Percentiles rank a stretch among this genome's conserved stretches.
Evolutionary conservation across 2,329 filamentous ascomycete genomes (phyloP).

Genomic region (Colletotrichum musae): DNA sequence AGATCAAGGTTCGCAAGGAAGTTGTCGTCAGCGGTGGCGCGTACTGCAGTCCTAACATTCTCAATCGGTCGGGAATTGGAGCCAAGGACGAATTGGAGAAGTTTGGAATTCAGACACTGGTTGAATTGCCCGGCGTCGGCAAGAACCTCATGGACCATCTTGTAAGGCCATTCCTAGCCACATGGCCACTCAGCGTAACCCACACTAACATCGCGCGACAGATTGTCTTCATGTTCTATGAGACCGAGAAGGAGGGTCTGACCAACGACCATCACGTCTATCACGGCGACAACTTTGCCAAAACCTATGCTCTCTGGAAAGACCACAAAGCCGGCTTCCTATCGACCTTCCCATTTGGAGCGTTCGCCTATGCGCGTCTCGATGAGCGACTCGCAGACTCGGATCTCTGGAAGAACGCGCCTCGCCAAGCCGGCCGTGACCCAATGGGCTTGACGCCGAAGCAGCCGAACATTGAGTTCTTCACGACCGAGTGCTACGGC

Average conservation of each 20-base stretch:
- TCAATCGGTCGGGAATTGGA: conserved; percentile 68
- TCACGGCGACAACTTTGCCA: conserved; percentile 65
- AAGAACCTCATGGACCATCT: conserved; percentile 66
- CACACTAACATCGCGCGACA: conserved; percentile 40
- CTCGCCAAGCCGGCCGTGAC: conserved; percentile 66
- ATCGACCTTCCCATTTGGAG: conserved; percentile 74
- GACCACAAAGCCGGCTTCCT: conserved; percentile 71
- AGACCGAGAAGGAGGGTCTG: conserved; percentile 64
- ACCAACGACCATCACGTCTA: conserved; percentile 70
- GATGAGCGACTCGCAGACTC: conserved; percentile 71
- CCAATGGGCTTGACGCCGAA: conserved; percentile 71
- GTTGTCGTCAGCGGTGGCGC: conserved; percentile 62
- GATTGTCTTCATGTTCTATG: conserved; percentile 74
- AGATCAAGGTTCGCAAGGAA: conserved; percentile 55
- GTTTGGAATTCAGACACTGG: conserved; percentile 56
- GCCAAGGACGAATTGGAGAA: conserved; percentile 57
- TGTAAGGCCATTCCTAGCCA: conserved; percentile 45
- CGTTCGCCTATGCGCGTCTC: conserved; percentile 73
- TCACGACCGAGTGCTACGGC: conserved; percentile 74
- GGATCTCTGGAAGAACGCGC: conserved; percentile 67
- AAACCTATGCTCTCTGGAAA: conserved; percentile 69
- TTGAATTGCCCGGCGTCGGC: conserved; percentile 64
- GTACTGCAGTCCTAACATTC: conserved; percentile 66
- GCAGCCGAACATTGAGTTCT: conserved; percentile 75
- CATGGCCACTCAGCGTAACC: too few species aligned